Conservation (phyloP, 192 early-diverging fungal species). For the Anaeromyces robustus region DNA sequence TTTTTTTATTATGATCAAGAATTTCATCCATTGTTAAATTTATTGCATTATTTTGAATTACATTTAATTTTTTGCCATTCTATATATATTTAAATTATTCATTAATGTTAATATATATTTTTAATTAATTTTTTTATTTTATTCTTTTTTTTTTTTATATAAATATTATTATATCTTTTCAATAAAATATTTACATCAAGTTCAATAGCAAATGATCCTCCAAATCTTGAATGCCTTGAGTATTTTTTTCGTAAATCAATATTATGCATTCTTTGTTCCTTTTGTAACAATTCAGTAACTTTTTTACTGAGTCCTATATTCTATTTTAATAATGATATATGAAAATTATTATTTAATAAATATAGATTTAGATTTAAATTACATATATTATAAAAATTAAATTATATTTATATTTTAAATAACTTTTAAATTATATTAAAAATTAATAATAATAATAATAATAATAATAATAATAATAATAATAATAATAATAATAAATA, state of each 20-base stretch:
- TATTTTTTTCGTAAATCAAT: background rate
- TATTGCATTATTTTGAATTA: slow-evolving; percentile 5
- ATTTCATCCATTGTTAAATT: slow-evolving; percentile 8
- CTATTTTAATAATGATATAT: no score
- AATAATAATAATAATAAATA: no score
- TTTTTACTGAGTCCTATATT: slow-evolving; percentile 4
- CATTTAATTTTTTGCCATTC: slow-evolving; percentile 11
- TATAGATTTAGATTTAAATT: no score
- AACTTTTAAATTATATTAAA: no score
- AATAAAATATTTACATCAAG: slow-evolving; percentile 12
- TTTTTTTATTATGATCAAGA: slow-evolving; percentile 9
- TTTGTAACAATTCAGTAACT: background rate
- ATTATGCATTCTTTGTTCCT: background rate
- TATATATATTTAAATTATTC: slow-evolving; percentile 5
- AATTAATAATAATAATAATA: no score
- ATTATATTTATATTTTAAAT: no score
- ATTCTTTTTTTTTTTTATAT: background rate
- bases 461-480: no score
- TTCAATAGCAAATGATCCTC: slow-evolving; percentile 20
- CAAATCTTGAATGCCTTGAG: slow-evolving; percentile 24
- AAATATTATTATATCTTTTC: no score
- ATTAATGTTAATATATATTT: background rate
- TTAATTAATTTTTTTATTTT: background rate
- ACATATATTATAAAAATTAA: no score
- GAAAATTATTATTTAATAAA: no score